Percentiles rank a stretch among this genome's conserved stretches.
Evolutionary conservation across 257 asterid genomes (phyloP).

Genomic region (Craterostigma plantagineum): DNA sequence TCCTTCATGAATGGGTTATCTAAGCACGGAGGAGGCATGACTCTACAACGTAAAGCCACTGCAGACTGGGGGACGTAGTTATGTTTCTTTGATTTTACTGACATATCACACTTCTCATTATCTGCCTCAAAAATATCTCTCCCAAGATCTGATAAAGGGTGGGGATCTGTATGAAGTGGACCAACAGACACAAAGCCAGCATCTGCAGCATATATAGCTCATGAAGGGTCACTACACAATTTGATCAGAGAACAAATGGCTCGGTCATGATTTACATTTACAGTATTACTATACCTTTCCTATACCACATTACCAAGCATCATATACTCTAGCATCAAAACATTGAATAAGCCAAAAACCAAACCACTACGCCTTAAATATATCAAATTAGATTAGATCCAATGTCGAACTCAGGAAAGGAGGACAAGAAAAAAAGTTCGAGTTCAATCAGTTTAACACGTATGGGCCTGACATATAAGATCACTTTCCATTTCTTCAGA

Average conservation of each 20-base stretch:
- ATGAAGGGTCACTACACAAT: too few relatives aligned
- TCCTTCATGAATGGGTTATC: conserved; percentile 60
- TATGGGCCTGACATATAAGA: neutral
- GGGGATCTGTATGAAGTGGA: neutral
- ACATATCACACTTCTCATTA: conserved; percentile 18
- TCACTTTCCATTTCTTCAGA: neutral
- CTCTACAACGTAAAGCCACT: conserved; percentile 89
- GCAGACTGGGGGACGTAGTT: conserved; percentile 85
- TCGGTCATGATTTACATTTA: too few relatives aligned
- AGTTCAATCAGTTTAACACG: neutral
- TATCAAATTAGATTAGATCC: too few relatives aligned
- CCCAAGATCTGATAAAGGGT: neutral
- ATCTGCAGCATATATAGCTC: neutral
- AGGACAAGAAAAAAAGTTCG: too few relatives aligned
- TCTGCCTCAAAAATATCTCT: conserved; percentile 4
- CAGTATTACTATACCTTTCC: too few relatives aligned
- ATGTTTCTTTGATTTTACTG: conserved; percentile 20
- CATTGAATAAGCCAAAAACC: too few relatives aligned
- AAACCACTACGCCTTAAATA: too few relatives aligned
- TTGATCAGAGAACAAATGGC: too few relatives aligned
- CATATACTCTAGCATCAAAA: too few relatives aligned
- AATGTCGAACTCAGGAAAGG: too few relatives aligned
- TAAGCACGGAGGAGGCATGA: conserved; percentile 95
- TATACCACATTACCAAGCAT: too few relatives aligned
- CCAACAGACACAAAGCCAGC: neutral